These are phyloP conservation scores for Aciculosporium take DNA, from an alignment of 2,329 filamentous ascomycete species.

Conservation along the genomic window DNA sequence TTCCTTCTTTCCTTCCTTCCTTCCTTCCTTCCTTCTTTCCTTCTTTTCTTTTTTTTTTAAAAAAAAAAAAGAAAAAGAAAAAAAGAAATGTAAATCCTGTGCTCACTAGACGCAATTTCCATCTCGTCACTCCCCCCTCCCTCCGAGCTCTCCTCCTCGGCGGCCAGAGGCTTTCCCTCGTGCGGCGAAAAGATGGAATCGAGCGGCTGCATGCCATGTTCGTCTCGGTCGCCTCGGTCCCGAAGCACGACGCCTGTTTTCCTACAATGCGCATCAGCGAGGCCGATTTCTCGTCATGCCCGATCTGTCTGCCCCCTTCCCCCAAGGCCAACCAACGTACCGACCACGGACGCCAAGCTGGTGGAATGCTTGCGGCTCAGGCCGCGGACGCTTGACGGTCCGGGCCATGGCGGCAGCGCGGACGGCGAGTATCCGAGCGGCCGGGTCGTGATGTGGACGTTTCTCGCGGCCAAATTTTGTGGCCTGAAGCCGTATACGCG, in stretches of 20 bases:
- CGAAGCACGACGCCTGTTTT: slow-evolving; percentile 79
- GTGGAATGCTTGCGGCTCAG: slow-evolving; percentile 16
- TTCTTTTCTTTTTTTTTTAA: too few relatives aligned
- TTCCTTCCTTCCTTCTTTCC: too few relatives aligned
- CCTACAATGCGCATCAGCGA: too few relatives aligned
- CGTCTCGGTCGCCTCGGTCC: slow-evolving; percentile 70
- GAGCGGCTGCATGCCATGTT: slow-evolving; percentile 80
- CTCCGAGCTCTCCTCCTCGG: slow-evolving; percentile 12
- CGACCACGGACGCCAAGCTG: slow-evolving; percentile 23
- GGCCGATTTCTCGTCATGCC: too few relatives aligned
- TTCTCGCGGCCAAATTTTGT: background rate
- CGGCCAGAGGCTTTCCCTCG: slow-evolving; percentile 31
- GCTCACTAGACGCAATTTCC: slow-evolving; percentile 38
- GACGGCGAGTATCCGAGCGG: too few relatives aligned
- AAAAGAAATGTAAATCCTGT: too few relatives aligned
- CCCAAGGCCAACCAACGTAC: slow-evolving; percentile 16
- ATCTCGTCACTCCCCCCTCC: slow-evolving; percentile 32
- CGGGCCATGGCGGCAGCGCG: slow-evolving; percentile 24
- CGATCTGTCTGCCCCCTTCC: background rate
- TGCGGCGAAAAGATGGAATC: slow-evolving; percentile 84
- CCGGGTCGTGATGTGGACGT: too few relatives aligned
- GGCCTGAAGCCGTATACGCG: background rate
- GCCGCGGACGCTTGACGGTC: slow-evolving; percentile 17
- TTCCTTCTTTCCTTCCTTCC: too few relatives aligned
- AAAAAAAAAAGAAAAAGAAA: too few relatives aligned